Conservation (phyloP, 1,284 basidiomycete genomes). For the Puccinia horiana region DNA sequence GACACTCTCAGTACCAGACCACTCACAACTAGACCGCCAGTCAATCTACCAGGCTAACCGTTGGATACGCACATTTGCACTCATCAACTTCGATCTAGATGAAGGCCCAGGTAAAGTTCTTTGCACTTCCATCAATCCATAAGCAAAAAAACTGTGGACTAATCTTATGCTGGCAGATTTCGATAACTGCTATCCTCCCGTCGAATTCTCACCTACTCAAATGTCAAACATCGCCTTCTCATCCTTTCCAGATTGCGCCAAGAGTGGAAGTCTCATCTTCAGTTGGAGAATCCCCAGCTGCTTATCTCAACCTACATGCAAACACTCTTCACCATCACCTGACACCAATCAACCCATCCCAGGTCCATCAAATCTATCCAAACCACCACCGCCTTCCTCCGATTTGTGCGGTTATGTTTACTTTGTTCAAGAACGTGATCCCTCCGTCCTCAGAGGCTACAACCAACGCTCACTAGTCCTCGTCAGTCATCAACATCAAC, state of each 20-base stretch:
- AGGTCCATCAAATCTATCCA: not conserved
- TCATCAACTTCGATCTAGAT: slow-evolving; percentile 48
- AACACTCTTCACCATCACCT: not conserved
- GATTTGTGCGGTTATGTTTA: slow-evolving; percentile 57
- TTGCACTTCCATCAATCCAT: not conserved
- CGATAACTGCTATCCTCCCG: slow-evolving; percentile 44
- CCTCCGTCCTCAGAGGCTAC: slow-evolving; percentile 56
- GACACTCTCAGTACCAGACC: not conserved
- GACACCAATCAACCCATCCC: not conserved
- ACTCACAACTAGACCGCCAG: not conserved
- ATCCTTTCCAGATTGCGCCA: slow-evolving; percentile 81
- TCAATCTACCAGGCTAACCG: not conserved
- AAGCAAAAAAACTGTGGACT: not conserved
- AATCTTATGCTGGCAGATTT: slow-evolving; percentile 13
- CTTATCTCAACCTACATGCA: slow-evolving; percentile 3
- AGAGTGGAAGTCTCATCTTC: slow-evolving; percentile 58
- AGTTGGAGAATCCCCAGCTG: slow-evolving; percentile 56
- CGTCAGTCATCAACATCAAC: not conserved
- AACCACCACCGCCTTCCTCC: not conserved
- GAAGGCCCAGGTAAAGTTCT: slow-evolving; percentile 30
- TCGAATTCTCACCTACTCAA: not conserved
- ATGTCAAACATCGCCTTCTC: slow-evolving; percentile 74
- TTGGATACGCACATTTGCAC: slow-evolving; percentile 33
- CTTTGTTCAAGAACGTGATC: slow-evolving; percentile 56
- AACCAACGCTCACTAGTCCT: slow-evolving; percentile 52